phyloP scores from a whole-genome alignment of 2,329 filamentous ascomycete genomes.

The Hypoxylon sp. region DNA sequence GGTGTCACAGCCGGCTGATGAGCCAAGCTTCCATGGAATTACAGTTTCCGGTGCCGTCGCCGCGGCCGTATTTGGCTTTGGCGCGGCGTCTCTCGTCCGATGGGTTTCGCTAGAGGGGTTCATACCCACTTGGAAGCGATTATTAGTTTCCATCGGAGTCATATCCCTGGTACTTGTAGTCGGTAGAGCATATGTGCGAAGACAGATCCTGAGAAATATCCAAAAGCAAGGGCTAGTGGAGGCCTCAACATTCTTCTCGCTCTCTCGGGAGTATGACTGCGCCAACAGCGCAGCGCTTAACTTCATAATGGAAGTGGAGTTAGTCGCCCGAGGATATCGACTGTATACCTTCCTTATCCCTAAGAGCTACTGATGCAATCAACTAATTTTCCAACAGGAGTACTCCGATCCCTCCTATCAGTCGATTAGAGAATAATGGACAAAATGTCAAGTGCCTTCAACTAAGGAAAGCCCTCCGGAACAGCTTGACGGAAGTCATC shows the following conservation, averaged over 20 bases:
- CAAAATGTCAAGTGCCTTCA: conserved; percentile 84
- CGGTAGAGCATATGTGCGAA: conserved; percentile 52
- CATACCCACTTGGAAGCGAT: conserved; percentile 50
- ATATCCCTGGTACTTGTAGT: conserved; percentile 43
- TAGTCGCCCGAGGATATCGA: conserved; percentile 55
- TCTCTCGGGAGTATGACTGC: conserved; percentile 53
- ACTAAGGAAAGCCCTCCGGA: conserved; percentile 81
- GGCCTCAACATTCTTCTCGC: conserved; percentile 51
- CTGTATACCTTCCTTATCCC: conserved; percentile 47
- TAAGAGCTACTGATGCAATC: background rate
- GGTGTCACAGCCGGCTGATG: conserved; percentile 40
- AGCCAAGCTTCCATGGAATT: conserved; percentile 49
- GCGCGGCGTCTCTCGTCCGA: conserved; percentile 50
- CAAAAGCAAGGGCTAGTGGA: conserved; percentile 52
- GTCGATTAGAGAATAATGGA: conserved; percentile 85
- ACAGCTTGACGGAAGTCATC: conserved; percentile 78
- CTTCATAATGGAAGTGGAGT: conserved; percentile 56
- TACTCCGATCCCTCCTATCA: conserved; percentile 91
- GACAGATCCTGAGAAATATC: conserved; percentile 53
- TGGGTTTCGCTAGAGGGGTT: conserved; percentile 52
- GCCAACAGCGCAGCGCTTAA: conserved; percentile 55
- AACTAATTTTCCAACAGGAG: conserved; percentile 69
- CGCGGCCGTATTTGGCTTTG: conserved; percentile 52
- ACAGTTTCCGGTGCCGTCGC: conserved; percentile 52
- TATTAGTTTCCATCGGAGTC: conserved; percentile 46